A percentile compares a stretch with the other conserved stretches of the same genome.
phyloP scores from a whole-genome alignment of 2,329 filamentous ascomycete genomes.

The Ophiocordyceps australis region DNA sequence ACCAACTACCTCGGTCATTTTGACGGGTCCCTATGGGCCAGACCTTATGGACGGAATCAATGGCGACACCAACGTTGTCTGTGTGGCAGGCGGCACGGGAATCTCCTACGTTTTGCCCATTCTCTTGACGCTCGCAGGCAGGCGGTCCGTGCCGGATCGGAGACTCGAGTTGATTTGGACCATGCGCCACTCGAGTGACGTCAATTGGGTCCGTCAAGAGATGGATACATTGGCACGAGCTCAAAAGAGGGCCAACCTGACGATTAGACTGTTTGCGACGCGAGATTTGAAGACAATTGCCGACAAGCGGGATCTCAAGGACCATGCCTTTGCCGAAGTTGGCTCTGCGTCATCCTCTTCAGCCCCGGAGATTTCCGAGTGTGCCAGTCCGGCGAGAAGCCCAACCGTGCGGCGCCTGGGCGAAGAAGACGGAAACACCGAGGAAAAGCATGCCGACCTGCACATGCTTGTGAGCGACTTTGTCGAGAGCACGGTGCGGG shows the following conservation, averaged over 20 bases:
- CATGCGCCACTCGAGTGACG: conserved; percentile 32
- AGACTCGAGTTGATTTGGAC: conserved; percentile 48
- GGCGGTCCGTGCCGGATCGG: conserved; percentile 24
- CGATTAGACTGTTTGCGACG: conserved; percentile 40
- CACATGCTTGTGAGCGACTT: conserved; percentile 26
- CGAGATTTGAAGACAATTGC: conserved; percentile 20
- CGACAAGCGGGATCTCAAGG: conserved; percentile 2
- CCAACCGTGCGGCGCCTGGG: conserved; percentile 10
- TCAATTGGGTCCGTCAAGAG: conserved; percentile 40
- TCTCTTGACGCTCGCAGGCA: conserved; percentile 13
- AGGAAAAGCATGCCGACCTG: conserved; percentile 32
- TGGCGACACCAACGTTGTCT: conserved; percentile 19
- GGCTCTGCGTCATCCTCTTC: conserved; percentile 9
- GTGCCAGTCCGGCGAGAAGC: conserved; percentile 11
- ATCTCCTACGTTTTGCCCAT: conserved; percentile 20
- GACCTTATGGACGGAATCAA: conserved; percentile 22
- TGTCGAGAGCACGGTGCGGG: conserved; percentile 23
- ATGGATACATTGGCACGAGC: conserved; percentile 25
- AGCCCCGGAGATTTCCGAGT: conserved; percentile 9
- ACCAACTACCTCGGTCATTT: conserved; percentile 32
- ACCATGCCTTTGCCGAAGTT: too few relatives aligned
- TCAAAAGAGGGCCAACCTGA: conserved; percentile 20
- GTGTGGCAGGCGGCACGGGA: conserved; percentile 20
- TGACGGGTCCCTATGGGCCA: conserved; percentile 46
- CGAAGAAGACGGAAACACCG: too few relatives aligned